These are phyloP conservation scores for Myxozyma neotropica DNA, from an alignment of 805 yeast genomes.

Conservation along the genomic window DNA sequence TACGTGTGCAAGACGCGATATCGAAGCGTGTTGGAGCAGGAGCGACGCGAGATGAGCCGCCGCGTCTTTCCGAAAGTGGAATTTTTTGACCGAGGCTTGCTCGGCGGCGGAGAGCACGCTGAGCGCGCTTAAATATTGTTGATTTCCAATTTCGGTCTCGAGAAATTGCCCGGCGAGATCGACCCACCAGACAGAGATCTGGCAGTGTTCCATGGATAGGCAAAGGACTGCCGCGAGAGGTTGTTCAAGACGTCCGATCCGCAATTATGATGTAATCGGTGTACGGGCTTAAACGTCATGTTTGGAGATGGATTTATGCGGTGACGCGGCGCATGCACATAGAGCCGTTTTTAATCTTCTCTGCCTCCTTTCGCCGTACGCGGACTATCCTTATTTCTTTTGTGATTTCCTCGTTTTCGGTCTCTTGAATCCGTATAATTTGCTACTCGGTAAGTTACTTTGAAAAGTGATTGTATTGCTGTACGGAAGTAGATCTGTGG, in stretches of 20 bases:
- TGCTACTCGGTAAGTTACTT: too few species aligned
- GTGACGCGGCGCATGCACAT: constrained; percentile 4
- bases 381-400: too few species aligned
- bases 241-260: not conserved
- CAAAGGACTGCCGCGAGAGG: not conserved
- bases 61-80: constrained; percentile 24
- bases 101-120: constrained; percentile 15
- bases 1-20: constrained; percentile 5
- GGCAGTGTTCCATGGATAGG: not conserved
- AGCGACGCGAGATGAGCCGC: constrained; percentile 20
- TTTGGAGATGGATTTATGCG: not conserved
- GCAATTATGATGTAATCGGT: constrained; percentile 4
- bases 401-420: too few species aligned
- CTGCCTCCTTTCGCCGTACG: not conserved
- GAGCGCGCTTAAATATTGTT: not conserved
- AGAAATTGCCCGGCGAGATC: not conserved
- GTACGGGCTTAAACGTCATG: not conserved
- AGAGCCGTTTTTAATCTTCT: not conserved
- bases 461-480: too few species aligned
- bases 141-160: not conserved
- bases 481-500: too few species aligned
- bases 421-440: too few species aligned
- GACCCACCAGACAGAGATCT: not conserved
- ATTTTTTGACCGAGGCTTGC: constrained; percentile 9
- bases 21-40: constrained; percentile 22